A percentile compares a stretch with the other conserved stretches of the same genome.
Conservation (phyloP, 2,329 filamentous ascomycete species). For the Neonectria punicea region DNA sequence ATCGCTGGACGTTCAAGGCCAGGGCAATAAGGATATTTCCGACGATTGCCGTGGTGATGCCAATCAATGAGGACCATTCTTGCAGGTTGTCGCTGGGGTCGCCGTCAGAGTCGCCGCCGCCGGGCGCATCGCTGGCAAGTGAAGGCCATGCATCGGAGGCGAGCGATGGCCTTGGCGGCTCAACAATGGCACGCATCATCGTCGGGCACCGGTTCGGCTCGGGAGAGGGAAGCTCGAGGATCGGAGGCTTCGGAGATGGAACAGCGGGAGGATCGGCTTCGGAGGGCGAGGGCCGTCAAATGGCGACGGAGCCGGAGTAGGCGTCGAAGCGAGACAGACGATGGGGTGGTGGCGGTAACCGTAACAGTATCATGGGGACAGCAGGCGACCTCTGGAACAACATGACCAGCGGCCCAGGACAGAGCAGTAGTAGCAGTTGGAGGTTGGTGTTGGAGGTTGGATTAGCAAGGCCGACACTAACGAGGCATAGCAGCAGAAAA, state of each 20-base stretch:
- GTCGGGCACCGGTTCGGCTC: slow-evolving; percentile 33
- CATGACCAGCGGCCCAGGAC: slow-evolving; percentile 37
- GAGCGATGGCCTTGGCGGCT: slow-evolving; percentile 39
- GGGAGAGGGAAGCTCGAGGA: slow-evolving; percentile 25
- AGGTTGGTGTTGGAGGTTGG: background rate
- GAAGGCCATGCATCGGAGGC: slow-evolving; percentile 30
- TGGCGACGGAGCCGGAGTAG: slow-evolving; percentile 7
- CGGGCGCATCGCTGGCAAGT: slow-evolving; percentile 26
- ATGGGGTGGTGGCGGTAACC: slow-evolving; percentile 25
- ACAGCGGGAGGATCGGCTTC: slow-evolving; percentile 21
- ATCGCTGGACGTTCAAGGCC: slow-evolving; percentile 94
- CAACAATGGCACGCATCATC: slow-evolving; percentile 41
- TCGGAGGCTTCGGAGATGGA: slow-evolving; percentile 32
- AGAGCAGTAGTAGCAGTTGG: background rate
- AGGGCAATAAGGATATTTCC: slow-evolving; percentile 96
- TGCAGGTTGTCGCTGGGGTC: slow-evolving; percentile 62
- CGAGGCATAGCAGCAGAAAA: slow-evolving; percentile 7
- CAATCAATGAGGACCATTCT: slow-evolving; percentile 93
- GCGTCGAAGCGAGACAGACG: slow-evolving; percentile 15
- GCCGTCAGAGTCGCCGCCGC: slow-evolving; percentile 34
- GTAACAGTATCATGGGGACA: slow-evolving; percentile 38
- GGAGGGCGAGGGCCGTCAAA: background rate
- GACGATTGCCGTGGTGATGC: slow-evolving; percentile 90
- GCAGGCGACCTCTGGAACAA: slow-evolving; percentile 36
- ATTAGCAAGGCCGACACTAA: background rate